phyloP scores from a whole-genome alignment of 2,329 filamentous ascomycete species.

The Fusarium udum region DNA sequence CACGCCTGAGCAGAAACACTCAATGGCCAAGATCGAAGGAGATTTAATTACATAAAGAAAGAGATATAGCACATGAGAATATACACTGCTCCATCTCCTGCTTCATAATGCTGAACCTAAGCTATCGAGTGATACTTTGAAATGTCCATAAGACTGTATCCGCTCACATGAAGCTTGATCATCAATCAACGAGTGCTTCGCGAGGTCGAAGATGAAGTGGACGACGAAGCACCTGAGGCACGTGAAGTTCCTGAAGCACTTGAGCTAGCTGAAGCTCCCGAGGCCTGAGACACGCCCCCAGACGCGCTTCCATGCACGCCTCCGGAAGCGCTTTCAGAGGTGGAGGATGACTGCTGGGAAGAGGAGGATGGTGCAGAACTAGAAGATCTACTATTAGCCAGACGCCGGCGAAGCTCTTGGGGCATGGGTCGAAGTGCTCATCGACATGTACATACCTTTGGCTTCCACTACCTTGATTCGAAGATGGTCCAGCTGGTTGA shows the following conservation, averaged over 20 bases:
- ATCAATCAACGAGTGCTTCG: neutral
- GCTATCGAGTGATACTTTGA: neutral
- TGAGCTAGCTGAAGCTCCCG: neutral
- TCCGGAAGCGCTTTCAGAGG: neutral
- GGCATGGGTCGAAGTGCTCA: neutral
- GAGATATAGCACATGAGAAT: neutral
- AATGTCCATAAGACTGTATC: neutral
- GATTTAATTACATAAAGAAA: too few species aligned
- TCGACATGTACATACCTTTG: neutral
- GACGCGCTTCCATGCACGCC: too few species aligned
- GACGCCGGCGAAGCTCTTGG: neutral
- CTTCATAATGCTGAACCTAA: neutral
- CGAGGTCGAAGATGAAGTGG: neutral
- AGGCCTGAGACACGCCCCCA: neutral
- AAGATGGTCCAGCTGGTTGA: accelerated
- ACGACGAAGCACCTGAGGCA: neutral
- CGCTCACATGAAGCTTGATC: neutral
- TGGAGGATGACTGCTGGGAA: neutral
- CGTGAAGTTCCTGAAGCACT: neutral
- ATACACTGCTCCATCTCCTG: neutral
- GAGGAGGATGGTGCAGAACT: neutral
- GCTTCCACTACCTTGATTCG: neutral
- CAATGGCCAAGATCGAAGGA: too few species aligned
- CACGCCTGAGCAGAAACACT: too few species aligned
- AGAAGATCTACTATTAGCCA: neutral